Percentiles rank a stretch among this genome's conserved stretches.
Conservation (phyloP, 2,329 filamentous ascomycete genomes). For the Clarireedia homoeocarpa region DNA sequence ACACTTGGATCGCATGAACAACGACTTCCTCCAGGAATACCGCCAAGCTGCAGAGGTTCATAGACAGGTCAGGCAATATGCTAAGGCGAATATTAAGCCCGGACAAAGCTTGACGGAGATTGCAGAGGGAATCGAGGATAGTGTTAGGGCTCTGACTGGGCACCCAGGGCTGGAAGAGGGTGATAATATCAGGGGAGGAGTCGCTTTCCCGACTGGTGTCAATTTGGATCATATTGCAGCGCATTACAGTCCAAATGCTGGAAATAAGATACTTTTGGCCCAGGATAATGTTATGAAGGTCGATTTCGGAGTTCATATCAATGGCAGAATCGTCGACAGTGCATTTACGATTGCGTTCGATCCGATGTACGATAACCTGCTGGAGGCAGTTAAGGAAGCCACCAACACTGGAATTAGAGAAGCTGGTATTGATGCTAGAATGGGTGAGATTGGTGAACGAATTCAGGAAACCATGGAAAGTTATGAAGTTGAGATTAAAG, state of each 20-base stretch:
- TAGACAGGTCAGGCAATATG: constrained; percentile 78
- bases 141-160: constrained; percentile 68
- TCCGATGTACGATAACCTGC: constrained; percentile 59
- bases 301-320: constrained; percentile 64
- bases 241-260: constrained; percentile 81
- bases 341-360: constrained; percentile 64
- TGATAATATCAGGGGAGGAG: constrained; percentile 68
- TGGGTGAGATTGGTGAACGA: constrained; percentile 55
- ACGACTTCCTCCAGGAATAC: constrained; percentile 73
- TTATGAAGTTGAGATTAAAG: constrained; percentile 49
- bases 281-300: constrained; percentile 66
- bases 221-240: constrained; percentile 81
- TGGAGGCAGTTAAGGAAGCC: constrained; percentile 58
- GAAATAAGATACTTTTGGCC: constrained; percentile 66
- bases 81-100: constrained; percentile 71
- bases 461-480: constrained; percentile 57
- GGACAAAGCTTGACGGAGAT: constrained; percentile 76
- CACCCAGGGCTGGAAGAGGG: constrained; percentile 71
- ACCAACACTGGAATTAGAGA: constrained; percentile 75
- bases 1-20: constrained; percentile 71
- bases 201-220: constrained; percentile 81
- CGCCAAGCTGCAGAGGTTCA: constrained; percentile 84
- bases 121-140: constrained; percentile 79
- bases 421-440: constrained; percentile 84
- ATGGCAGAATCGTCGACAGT: constrained; percentile 63